Base-by-base conservation (phyloP, 129 eudicot genomes). In the Apium graveolens region DNA sequence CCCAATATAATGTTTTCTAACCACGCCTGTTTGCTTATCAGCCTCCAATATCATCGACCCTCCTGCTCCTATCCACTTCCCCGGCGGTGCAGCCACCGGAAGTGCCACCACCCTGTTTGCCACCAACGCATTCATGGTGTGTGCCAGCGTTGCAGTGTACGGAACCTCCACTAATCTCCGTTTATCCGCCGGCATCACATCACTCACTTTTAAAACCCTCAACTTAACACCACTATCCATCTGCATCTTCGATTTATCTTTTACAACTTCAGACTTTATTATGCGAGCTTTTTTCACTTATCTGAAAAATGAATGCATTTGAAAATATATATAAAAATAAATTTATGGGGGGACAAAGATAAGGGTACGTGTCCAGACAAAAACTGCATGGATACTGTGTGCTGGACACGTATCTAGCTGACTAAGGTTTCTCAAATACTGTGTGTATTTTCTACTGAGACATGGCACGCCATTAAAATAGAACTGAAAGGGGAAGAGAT, bases 51-150 rank as follows among this genome's bases (percentile, higher is more conserved):
- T 96, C 99, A 96, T 92, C 0, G 99, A 96, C 76, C 99, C 97
- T 32, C 99, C 97, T 0, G 99, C 97, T 9, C 99, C 99, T 1
- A 95, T 92, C 99, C 99, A 95, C 78, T 95, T 97, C 1, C 99
- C 97, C 10, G 99, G 99, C 11, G 99, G 99, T n/a, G 99, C 97
- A 26, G 99, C 99, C 84, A 95, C 99, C 14, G 99, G 94, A 11
- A 86, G 87, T 49, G 99, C 99, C 88, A 86, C 88, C 37, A 96
- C 91, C 76, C 83, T 86, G 91, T 90, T 88, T 12, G 95, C 95
- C 85, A 90, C 91, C 68, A 96, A 86, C 3, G 93, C 65, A 80
- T 96, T 92, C 86, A 92, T 85, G 51, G 95, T 90, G 87, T 96
- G 92, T 17, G 95, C 89, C 70, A 92, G 77, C 7, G 96, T 81